Percentiles rank a stretch among this genome's conserved stretches.
Evolutionary conservation across 495 filamentous ascomycete species (phyloP).

Genomic region (Astrocystis sublimbata): DNA sequence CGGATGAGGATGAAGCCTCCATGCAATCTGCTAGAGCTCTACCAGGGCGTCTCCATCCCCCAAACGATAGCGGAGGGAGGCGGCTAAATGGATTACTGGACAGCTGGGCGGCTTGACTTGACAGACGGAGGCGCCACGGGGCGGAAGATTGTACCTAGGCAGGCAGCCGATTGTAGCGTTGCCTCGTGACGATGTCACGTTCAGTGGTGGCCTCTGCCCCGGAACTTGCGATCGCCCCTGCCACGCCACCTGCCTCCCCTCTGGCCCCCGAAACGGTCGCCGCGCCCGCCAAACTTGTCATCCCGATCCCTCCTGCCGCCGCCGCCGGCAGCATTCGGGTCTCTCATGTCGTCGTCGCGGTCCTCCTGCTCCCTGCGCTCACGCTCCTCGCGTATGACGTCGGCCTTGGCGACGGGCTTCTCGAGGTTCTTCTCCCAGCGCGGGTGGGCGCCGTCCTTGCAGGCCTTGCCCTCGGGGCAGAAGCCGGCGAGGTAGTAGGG

Average conservation of each 20-base stretch:
- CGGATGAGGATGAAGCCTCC: background rate
- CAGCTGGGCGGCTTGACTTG: too few species aligned
- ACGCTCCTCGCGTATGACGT: conserved; percentile 56
- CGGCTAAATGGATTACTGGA: too few species aligned
- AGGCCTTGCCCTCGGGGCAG: conserved; percentile 80
- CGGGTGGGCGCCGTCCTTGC: conserved; percentile 78
- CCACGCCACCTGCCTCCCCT: conserved; percentile 38
- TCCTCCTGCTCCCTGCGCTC: conserved; percentile 56
- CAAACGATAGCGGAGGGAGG: background rate
- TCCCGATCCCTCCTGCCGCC: conserved; percentile 49
- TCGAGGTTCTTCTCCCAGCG: conserved; percentile 74
- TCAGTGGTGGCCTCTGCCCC: conserved; percentile 34
- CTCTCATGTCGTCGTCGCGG: conserved; percentile 51
- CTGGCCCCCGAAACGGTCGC: conserved; percentile 25
- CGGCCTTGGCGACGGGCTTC: conserved; percentile 67
- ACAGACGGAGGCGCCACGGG: too few species aligned
- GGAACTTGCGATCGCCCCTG: conserved; percentile 36
- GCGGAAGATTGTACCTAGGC: too few species aligned
- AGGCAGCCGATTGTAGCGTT: background rate
- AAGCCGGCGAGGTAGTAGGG: conserved; percentile 90
- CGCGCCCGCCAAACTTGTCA: conserved; percentile 44
- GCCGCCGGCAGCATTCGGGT: conserved; percentile 46
- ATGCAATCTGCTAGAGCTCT: background rate
- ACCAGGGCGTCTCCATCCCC: too few species aligned
- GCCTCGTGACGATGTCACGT: background rate